Base-by-base conservation (phyloP, 108 stramenopile species). In the Chaetoceros tenuissimus region DNA sequence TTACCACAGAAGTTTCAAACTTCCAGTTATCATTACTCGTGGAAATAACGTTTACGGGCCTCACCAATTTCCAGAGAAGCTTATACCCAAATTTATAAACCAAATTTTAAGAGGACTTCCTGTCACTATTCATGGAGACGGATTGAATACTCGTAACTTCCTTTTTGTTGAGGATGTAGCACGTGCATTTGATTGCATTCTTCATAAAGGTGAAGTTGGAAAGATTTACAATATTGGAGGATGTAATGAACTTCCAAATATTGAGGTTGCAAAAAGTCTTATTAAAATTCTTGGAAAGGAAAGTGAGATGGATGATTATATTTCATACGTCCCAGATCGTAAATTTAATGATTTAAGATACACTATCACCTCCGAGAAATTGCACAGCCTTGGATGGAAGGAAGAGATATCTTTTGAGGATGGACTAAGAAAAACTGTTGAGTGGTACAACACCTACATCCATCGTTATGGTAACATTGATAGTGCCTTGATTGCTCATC, bases 41-140 rank as follows among this genome's bases (percentile, higher is more conserved):
- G 97, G 97, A 7, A 99, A 99, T 81, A 99, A 99, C 64, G 98
- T 99, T 27, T 99, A 96, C 74, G 97, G 98, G 2, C 97, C 97
- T 27, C 96, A 96, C 69, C 98, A 99, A 68, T 99, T 93, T 64
- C 98, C 98, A 0, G 98, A 99, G 70, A 99, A 99, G 73, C 73
- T 99, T 34, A 95, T 99, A 61, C 98, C 98, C 46, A 99, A 99
- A 76, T 98, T 99, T 64, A 95, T 93, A 60, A 96, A 96, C 69
- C 96, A 97, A 74, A 74, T 99, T 28, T 59, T 96, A 68, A 72
- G 89, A 25, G 94, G 85, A 3, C 68, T 72, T 45, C 66, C 84
- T 16, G 71, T 99, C 28, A 98, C 98, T n/a, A 50, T 99, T 24
- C 98, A 99, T 66, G 98, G 98, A 28, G 91, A 93, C 57, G 97